These are phyloP conservation scores for Arabis alpina DNA, from an alignment of 345 rosid species.

Conservation along the genomic window DNA sequence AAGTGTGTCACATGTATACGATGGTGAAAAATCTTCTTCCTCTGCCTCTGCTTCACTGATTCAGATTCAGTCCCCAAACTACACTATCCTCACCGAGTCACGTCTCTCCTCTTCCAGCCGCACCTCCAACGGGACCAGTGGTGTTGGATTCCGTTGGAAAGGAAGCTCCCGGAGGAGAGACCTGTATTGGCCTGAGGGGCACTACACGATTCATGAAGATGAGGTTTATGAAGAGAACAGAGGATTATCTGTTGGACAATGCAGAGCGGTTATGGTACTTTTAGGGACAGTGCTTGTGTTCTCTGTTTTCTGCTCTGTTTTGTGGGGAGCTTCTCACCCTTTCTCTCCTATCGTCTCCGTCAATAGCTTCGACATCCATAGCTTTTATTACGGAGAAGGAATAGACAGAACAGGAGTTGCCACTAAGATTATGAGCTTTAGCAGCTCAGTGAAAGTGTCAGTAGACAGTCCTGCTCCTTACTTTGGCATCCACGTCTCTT, in stretches of 20 bases:
- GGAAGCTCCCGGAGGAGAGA: conserved; percentile 61
- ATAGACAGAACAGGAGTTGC: conserved; percentile 79
- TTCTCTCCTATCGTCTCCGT: conserved; percentile 58
- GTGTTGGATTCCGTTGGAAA: conserved; percentile 54
- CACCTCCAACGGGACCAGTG: conserved; percentile 36
- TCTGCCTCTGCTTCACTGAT: conserved; percentile 43
- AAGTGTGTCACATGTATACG: conserved; percentile 64
- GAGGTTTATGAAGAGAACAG: conserved; percentile 46
- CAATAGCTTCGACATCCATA: conserved; percentile 63
- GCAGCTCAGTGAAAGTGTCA: conserved; percentile 63
- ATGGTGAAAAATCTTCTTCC: conserved; percentile 79
- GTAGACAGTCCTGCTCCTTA: conserved; percentile 74
- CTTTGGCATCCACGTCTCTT: conserved; percentile 82
- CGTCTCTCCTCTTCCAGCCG: conserved; percentile 22
- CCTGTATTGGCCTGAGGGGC: conserved; percentile 73
- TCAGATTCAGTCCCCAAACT: conserved; percentile 43
- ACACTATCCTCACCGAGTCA: conserved; percentile 41
- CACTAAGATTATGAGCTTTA: conserved; percentile 69
- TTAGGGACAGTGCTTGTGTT: conserved; percentile 54
- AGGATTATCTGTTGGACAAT: conserved; percentile 53
- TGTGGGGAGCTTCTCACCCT: conserved; percentile 86
- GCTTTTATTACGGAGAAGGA: conserved; percentile 77
- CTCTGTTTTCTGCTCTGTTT: conserved; percentile 68
- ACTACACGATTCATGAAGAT: conserved; percentile 71
- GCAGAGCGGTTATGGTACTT: conserved; percentile 60